A percentile compares a stretch with the other conserved stretches of the same genome.
Evolutionary conservation across 352 stramenopile genomes (phyloP).

Genomic region (Nothophytophthora sp.): DNA sequence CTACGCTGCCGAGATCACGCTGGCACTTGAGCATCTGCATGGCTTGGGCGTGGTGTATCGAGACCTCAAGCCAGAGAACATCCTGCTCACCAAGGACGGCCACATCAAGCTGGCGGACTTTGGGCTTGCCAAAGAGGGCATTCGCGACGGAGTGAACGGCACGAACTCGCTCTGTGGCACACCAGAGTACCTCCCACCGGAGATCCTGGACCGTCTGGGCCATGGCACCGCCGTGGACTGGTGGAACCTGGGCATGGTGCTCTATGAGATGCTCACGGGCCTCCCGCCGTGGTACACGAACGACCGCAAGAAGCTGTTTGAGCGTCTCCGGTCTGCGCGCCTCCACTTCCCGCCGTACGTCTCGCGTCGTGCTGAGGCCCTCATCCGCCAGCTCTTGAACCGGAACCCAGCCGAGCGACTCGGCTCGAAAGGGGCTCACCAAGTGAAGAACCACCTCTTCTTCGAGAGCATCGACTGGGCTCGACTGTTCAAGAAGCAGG

Average conservation of each 20-base stretch:
- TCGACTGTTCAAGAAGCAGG: constrained; percentile 55
- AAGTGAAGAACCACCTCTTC: constrained; percentile 78
- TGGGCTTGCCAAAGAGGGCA: constrained; percentile 81
- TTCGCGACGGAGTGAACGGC: constrained; percentile 60
- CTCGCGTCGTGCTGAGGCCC: constrained; percentile 63
- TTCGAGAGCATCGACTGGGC: constrained; percentile 82
- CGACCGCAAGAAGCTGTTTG: constrained; percentile 89
- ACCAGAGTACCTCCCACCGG: constrained; percentile 87
- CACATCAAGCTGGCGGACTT: constrained; percentile 92
- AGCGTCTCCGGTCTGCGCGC: constrained; percentile 73
- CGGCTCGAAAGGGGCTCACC: constrained; percentile 61
- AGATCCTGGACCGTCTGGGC: constrained; percentile 77
- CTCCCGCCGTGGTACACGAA: constrained; percentile 89
- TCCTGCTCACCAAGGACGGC: constrained; percentile 73
- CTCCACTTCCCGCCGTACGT: constrained; percentile 88
- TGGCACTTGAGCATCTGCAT: constrained; percentile 87
- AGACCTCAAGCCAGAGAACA: constrained; percentile 79
- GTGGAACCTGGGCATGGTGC: constrained; percentile 89
- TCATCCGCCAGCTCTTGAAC: constrained; percentile 85
- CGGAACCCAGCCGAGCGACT: constrained; percentile 71
- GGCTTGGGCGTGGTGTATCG: constrained; percentile 82
- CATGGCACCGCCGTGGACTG: constrained; percentile 94
- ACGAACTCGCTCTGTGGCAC: constrained; percentile 87
- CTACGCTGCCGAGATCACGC: constrained; percentile 87
- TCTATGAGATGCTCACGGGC: constrained; percentile 86